Evolutionary conservation across 169 alveolate genomes (phyloP).

Genomic region (Plasmodium cynomolgi): DNA sequence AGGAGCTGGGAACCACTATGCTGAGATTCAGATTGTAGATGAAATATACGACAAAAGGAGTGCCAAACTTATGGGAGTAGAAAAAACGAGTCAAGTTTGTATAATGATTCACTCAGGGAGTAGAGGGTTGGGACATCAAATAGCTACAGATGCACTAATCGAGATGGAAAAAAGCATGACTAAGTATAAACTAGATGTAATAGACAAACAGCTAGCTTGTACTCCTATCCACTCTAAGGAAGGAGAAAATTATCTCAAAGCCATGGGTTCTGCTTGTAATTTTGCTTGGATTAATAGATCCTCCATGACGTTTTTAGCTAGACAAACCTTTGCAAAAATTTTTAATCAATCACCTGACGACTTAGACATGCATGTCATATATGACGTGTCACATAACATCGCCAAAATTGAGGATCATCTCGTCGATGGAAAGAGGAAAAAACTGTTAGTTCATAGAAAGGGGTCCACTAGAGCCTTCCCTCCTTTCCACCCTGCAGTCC

Average conservation of each 20-base stretch:
- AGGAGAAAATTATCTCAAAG: slow-evolving; percentile 89
- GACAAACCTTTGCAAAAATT: slow-evolving; percentile 82
- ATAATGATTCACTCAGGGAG: slow-evolving; percentile 92
- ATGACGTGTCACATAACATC: slow-evolving; percentile 92
- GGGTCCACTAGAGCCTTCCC: slow-evolving; percentile 93
- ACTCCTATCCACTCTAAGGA: slow-evolving; percentile 86
- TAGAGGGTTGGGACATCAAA: slow-evolving; percentile 93
- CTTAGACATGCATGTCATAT: slow-evolving; percentile 92
- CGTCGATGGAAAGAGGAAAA: slow-evolving; percentile 84
- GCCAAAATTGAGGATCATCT: slow-evolving; percentile 90
- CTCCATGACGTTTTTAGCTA: slow-evolving; percentile 80
- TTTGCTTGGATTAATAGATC: slow-evolving; percentile 93
- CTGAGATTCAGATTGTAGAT: slow-evolving; percentile 91
- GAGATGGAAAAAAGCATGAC: slow-evolving; percentile 87
- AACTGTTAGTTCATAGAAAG: slow-evolving; percentile 90
- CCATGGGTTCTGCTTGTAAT: slow-evolving; percentile 93
- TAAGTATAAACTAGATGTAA: slow-evolving; percentile 77
- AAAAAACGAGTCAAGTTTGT: slow-evolving; percentile 85
- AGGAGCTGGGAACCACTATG: slow-evolving; percentile 94
- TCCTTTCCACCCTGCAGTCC: slow-evolving; percentile 91
- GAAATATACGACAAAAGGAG: slow-evolving; percentile 88
- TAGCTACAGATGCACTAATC: slow-evolving; percentile 89
- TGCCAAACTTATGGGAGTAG: slow-evolving; percentile 91
- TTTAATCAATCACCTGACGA: slow-evolving; percentile 89
- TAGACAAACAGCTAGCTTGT: slow-evolving; percentile 91